These are phyloP conservation scores for Chloranthus sessilifolius DNA, from an alignment of 164 flowering plant genomes.

Conservation along the genomic window DNA sequence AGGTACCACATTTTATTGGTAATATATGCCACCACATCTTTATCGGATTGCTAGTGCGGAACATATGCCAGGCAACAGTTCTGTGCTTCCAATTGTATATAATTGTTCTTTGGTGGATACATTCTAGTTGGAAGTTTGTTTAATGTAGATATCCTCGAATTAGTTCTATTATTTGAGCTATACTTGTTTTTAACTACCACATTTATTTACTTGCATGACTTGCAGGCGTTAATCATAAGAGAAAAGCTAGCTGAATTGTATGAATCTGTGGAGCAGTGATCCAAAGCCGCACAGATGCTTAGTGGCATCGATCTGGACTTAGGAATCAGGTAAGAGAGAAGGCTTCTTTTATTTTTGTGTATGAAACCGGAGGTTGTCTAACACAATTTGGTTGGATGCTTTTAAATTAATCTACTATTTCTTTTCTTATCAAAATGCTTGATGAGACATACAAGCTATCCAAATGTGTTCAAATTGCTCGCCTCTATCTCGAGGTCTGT, in stretches of 20 bases:
- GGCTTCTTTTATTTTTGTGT: background rate
- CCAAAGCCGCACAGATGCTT: conserved; percentile 99
- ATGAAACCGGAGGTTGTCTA: background rate
- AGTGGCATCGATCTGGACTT: conserved; percentile 98
- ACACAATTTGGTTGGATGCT: too few species aligned
- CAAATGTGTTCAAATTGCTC: conserved; percentile 97
- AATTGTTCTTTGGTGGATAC: too few species aligned
- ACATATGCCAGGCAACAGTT: too few species aligned
- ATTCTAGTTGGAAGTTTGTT: too few species aligned
- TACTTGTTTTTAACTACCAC: too few species aligned
- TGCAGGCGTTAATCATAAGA: conserved; percentile 77
- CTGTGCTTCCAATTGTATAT: too few species aligned
- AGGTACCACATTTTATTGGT: too few species aligned
- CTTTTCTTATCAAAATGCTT: conserved; percentile 48
- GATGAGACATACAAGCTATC: conserved; percentile 84
- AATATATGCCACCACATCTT: too few species aligned
- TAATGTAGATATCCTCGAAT: too few species aligned
- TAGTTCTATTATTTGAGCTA: too few species aligned
- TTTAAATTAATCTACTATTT: conserved; percentile 1
- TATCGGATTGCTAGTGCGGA: too few species aligned
- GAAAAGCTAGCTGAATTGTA: conserved; percentile 98
- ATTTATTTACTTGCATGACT: background rate
- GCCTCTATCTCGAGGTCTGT: conserved; percentile 96
- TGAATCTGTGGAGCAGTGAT: conserved; percentile 96
- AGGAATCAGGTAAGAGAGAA: conserved; percentile 68